Percentiles rank a stretch among this genome's conserved stretches.
Evolutionary conservation across 331 rosid genomes (phyloP).

Genomic region (Rhamnella rubrinervis): DNA sequence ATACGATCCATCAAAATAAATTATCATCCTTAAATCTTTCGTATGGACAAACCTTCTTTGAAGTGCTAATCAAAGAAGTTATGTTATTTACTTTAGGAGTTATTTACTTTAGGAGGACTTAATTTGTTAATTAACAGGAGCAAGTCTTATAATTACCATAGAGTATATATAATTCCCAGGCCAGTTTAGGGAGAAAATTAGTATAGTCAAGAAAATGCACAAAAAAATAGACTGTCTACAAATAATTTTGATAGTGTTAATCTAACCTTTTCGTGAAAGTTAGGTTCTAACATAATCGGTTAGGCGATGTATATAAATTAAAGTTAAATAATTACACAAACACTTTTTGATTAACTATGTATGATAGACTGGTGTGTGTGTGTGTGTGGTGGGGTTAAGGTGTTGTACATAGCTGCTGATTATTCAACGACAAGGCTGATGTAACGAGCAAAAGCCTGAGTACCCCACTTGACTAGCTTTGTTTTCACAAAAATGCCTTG

Average conservation of each 20-base stretch:
- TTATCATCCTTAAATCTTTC: too few relatives aligned
- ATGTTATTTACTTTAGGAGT: too few relatives aligned
- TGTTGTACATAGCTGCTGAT: background rate
- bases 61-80: too few relatives aligned
- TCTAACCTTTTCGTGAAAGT: conserved; percentile 20
- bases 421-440: background rate
- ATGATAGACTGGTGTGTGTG: too few relatives aligned
- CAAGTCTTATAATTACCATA: too few relatives aligned
- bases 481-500: conserved; percentile 6
- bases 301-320: background rate
- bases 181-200: too few relatives aligned
- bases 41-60: too few relatives aligned
- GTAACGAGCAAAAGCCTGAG: background rate
- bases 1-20: too few relatives aligned
- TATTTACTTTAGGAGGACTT: too few relatives aligned
- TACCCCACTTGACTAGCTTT: background rate
- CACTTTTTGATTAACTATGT: background rate
- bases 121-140: too few relatives aligned
- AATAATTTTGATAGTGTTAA: background rate
- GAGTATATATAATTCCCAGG: too few relatives aligned
- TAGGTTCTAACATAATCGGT: conserved; percentile 8
- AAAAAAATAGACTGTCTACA: background rate
- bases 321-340: background rate
- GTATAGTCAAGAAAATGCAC: too few relatives aligned
- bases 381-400: background rate